These are phyloP conservation scores for Scutellaria baicalensis DNA, from an alignment of 257 asterid species.

Conservation along the genomic window DNA sequence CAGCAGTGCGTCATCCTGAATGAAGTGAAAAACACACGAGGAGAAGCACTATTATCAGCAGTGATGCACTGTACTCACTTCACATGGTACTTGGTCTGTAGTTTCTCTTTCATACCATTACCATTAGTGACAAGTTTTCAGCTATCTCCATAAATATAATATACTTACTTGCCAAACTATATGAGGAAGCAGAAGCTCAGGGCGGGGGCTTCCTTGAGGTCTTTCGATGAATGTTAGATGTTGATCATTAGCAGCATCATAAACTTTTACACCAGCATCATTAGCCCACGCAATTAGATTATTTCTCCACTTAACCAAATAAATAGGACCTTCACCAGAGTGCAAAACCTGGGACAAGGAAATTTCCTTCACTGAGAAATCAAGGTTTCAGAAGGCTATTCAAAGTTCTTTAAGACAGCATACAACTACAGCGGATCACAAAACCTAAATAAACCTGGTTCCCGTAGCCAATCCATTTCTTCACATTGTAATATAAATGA, in stretches of 20 bases:
- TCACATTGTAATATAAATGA: constrained; percentile 67
- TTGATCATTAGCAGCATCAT: constrained; percentile 92
- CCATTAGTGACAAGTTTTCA: neutral
- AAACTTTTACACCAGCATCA: constrained; percentile 93
- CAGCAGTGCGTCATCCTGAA: constrained; percentile 80
- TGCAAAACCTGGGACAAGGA: constrained; percentile 71
- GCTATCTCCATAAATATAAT: constrained; percentile 7
- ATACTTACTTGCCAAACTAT: constrained; percentile 91
- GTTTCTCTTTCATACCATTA: constrained; percentile 7
- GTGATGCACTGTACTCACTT: neutral
- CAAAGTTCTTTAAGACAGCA: constrained; percentile 18
- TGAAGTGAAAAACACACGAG: constrained; percentile 25
- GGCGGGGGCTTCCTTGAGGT: constrained; percentile 94
- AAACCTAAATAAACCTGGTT: constrained; percentile 73
- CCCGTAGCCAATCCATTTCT: constrained; percentile 91
- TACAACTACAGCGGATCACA: constrained; percentile 8
- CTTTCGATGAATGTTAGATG: constrained; percentile 84
- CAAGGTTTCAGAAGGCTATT: constrained; percentile 13
- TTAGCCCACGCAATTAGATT: constrained; percentile 98
- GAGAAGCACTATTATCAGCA: constrained; percentile 13
- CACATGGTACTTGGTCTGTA: neutral
- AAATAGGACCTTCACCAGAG: constrained; percentile 99
- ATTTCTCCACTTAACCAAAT: constrained; percentile 88
- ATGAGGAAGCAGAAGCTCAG: constrained; percentile 94
- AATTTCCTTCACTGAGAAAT: constrained; percentile 8